Percentiles rank a stretch among this genome's conserved stretches.
Conservation (phyloP, 202 grass and related monocot genomes). For the Panicum virgatum region DNA sequence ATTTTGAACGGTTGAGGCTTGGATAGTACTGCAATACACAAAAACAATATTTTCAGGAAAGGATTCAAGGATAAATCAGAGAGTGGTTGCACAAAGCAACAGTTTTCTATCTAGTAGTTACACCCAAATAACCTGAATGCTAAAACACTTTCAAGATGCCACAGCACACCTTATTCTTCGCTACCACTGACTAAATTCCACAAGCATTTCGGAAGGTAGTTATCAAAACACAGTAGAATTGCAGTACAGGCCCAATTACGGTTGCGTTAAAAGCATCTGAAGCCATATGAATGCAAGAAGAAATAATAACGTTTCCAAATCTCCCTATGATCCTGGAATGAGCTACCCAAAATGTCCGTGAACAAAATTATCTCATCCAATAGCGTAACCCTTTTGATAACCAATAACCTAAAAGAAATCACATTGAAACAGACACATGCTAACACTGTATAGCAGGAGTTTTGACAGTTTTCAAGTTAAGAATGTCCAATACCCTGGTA, state of each 20-base stretch:
- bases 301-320: not conserved
- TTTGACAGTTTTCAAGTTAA: not conserved
- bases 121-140: slow-evolving; percentile 11
- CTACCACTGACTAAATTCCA: not conserved
- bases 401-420: too few species aligned
- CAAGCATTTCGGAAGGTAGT: not conserved
- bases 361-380: not conserved
- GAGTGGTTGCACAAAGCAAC: not conserved
- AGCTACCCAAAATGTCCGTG: not conserved
- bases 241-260: not conserved
- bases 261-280: not conserved
- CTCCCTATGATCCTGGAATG: not conserved
- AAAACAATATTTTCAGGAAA: slow-evolving; percentile 32
- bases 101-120: slow-evolving; percentile 5
- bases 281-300: slow-evolving; percentile 5
- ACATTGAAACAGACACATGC: not conserved
- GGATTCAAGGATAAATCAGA: slow-evolving; percentile 5
- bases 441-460: not conserved
- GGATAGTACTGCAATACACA: slow-evolving; percentile 80
- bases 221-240: slow-evolving; percentile 13
- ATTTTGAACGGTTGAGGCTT: slow-evolving; percentile 96
- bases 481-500: not conserved
- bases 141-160: slow-evolving; percentile 27
- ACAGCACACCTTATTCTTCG: not conserved
- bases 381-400: not conserved